These are phyloP conservation scores for Chlamydomonas reinhardtii DNA, from an alignment of 163 green algal species.

Conservation along the genomic window DNA sequence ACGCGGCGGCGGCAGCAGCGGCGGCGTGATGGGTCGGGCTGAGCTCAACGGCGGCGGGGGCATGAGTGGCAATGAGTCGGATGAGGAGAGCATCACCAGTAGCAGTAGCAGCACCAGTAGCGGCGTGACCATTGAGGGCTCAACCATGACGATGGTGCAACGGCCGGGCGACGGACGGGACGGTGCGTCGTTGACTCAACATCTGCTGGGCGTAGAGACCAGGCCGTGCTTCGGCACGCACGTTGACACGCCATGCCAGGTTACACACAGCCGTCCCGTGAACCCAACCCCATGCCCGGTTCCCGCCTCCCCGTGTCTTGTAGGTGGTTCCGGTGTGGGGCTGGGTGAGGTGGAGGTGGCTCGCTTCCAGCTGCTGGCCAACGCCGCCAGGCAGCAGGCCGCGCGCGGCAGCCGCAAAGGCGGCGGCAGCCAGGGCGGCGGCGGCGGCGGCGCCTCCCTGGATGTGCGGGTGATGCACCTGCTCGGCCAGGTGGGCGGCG, in stretches of 20 bases:
- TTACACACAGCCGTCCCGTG: no score
- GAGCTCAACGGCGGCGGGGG: no score
- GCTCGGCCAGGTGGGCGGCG: conserved; percentile 49
- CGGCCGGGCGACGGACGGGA: background rate
- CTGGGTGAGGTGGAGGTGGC: conserved; percentile 40
- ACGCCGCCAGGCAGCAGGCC: background rate
- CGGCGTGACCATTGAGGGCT: conserved; percentile 16
- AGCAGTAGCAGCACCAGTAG: background rate
- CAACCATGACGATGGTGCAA: background rate
- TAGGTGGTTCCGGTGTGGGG: background rate
- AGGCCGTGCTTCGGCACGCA: no score
- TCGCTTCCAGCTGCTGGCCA: conserved; percentile 20
- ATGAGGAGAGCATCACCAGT: background rate
- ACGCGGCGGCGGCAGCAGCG: background rate
- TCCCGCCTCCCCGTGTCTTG: background rate
- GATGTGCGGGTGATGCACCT: conserved; percentile 44
- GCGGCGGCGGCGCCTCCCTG: background rate
- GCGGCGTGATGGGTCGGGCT: background rate
- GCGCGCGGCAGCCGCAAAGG: no score
- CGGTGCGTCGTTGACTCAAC: background rate
- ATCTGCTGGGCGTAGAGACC: no score
- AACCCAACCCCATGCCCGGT: no score
- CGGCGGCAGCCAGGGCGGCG: background rate
- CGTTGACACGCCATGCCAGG: no score
- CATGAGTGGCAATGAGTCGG: background rate